These are phyloP conservation scores for Leishmania martiniquensis DNA, from an alignment of 208 protist genomes.

Conservation along the genomic window DNA sequence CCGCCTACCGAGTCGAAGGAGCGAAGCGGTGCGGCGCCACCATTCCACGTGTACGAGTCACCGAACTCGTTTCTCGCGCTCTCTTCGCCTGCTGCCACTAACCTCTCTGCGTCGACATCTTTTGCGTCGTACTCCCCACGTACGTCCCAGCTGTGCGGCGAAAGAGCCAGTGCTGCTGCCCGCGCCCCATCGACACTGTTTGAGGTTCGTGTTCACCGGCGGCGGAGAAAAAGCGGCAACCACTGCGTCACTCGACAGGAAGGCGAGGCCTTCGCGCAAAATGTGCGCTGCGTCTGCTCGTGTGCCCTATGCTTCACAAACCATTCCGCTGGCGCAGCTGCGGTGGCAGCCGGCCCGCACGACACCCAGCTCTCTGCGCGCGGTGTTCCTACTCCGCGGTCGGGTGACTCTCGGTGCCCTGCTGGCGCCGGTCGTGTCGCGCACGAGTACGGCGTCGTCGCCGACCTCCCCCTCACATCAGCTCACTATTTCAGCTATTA, in stretches of 20 bases:
- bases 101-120: constrained; percentile 1
- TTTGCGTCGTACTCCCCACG: constrained; percentile 18
- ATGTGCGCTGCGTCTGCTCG: background rate
- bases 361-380: background rate
- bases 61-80: background rate
- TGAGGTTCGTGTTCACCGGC: constrained; percentile 9
- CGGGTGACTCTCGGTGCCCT: background rate
- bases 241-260: background rate
- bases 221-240: background rate
- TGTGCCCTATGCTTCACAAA: background rate
- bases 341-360: background rate
- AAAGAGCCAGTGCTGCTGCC: background rate
- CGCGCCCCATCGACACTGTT: constrained; percentile 2
- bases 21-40: background rate
- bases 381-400: background rate
- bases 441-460: background rate
- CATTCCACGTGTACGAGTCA: background rate
- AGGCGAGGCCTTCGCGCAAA: background rate
- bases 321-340: background rate
- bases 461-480: background rate
- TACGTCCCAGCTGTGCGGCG: background rate
- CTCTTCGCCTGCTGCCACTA: background rate
- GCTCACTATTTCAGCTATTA: constrained; percentile 24
- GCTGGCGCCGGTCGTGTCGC: background rate
- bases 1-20: background rate